Evolutionary conservation across 2,329 filamentous ascomycete species (phyloP), one percentile per base, ranked within the genome.

Genomic region (Lasiodiplodia gonubiensis): DNA sequence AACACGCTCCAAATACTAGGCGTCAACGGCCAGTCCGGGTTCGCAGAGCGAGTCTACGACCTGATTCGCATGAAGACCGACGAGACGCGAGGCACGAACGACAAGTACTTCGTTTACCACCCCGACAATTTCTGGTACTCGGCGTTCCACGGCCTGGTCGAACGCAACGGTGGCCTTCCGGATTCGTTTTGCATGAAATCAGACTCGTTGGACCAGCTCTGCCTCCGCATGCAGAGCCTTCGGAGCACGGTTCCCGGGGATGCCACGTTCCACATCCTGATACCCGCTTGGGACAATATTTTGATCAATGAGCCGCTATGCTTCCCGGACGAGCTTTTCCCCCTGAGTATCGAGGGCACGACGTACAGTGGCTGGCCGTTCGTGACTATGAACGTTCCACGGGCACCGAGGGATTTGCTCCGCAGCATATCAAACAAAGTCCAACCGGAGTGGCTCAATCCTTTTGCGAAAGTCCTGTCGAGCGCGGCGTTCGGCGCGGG

Each of bases 51-150:
- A 11, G 49, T 52, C 49, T 27, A 52, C 49, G 49, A 52, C 11
- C 49, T 52, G 21, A 18, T 52, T 6, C 21, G 21, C 49, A 52
- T 52, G 49, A 52, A 52, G 7, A 11, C 49, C 49, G 23, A 23
- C 49, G 49, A 52, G 25, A 27, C 49, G 10, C 49, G 14, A 2
- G 25, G 7, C 49, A 6, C 23, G 12, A 5, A 14, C 49, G 49
- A 81, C 66, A 76, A 77, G 72, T 81, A 81, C 68, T 81, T 81
- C 39, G 72, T 81, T 2, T 81, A 77, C 42, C 80, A 81, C 35
- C 80, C 80, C 1, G 80, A 81, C 42, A 80, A 78, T 49, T 78
- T 80, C 57, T 81, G 80, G 80, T 79, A 81, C 51, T 77, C 79
- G 14, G 76, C 75, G 4, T 81, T 81, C 66, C 79, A 79, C 59